phyloP scores from a whole-genome alignment of 106 monocot species.

The Dendrobium catenatum region DNA sequence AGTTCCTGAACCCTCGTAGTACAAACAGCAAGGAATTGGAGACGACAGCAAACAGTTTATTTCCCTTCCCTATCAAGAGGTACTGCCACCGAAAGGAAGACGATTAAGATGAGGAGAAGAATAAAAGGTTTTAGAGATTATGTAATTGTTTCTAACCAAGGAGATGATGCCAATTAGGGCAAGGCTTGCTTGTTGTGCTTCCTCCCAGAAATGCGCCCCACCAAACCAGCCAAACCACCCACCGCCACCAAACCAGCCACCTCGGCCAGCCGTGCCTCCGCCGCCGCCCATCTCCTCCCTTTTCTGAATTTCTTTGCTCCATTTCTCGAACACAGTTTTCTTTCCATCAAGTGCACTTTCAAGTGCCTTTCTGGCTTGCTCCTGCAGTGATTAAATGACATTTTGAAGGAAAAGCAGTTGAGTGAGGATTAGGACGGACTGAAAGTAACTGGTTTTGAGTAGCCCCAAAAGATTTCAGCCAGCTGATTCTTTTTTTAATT shows the following conservation, averaged over 20 bases:
- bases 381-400: conserved; percentile 26
- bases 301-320: conserved; percentile 82
- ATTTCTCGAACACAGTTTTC: conserved; percentile 78
- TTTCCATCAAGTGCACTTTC: conserved; percentile 70
- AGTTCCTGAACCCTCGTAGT: conserved; percentile 45
- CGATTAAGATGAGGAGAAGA: not conserved
- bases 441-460: no score
- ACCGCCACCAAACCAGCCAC: conserved; percentile 83
- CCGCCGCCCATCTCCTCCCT: conserved; percentile 42
- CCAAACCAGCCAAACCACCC: conserved; percentile 71
- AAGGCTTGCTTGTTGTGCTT: conserved; percentile 56
- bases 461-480: no score
- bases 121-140: not conserved
- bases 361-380: conserved; percentile 75
- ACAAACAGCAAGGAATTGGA: conserved; percentile 58
- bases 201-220: conserved; percentile 75
- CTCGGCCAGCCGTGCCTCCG: conserved; percentile 36
- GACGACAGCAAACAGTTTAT: conserved; percentile 60
- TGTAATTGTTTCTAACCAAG: conserved; percentile 26
- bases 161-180: conserved; percentile 45
- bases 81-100: conserved; percentile 26
- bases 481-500: no score
- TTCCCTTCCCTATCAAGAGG: conserved; percentile 68
- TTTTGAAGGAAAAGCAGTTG: not conserved
- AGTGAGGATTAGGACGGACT: no score